Conservation (phyloP, 768 basidiomycete species). For the Mrakia gelida region DNA sequence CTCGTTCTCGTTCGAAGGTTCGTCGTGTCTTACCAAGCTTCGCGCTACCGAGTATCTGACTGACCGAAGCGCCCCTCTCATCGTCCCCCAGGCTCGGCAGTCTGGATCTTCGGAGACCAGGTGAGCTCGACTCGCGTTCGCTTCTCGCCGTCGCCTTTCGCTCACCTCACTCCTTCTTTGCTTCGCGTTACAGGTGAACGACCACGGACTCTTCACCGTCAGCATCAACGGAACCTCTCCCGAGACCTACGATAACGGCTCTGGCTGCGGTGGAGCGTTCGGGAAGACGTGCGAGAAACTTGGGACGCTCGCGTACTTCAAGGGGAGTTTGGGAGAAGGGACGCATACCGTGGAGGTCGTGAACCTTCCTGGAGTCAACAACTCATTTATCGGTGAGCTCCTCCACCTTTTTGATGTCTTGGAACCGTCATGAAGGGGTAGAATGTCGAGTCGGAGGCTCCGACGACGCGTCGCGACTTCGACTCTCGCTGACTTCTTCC, state of each 20-base stretch:
- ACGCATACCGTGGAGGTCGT: constrained; percentile 37
- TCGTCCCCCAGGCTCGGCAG: constrained; percentile 37
- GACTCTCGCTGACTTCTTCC: too few relatives aligned
- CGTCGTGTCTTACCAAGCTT: neutral
- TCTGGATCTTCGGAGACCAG: constrained; percentile 43
- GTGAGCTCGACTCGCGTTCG: constrained; percentile 42
- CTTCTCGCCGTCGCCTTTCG: constrained; percentile 31
- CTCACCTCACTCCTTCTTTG: neutral
- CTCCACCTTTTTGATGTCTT: neutral
- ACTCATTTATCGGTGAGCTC: constrained; percentile 41
- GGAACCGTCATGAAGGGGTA: neutral
- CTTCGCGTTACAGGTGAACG: constrained; percentile 39
- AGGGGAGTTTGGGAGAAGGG: constrained; percentile 36
- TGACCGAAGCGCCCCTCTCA: neutral
- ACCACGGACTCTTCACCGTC: constrained; percentile 42
- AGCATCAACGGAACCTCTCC: constrained; percentile 30
- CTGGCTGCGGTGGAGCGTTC: constrained; percentile 38
- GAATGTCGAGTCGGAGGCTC: too few relatives aligned
- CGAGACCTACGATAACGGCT: constrained; percentile 35
- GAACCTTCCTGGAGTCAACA: constrained; percentile 36
- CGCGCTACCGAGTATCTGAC: neutral
- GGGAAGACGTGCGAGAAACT: constrained; percentile 43
- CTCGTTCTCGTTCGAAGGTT: constrained; percentile 38
- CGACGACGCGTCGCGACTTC: too few relatives aligned
- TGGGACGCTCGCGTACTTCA: constrained; percentile 38